phyloP scores from a whole-genome alignment of 441 rosid genomes.

The Isatis lusitanica region DNA sequence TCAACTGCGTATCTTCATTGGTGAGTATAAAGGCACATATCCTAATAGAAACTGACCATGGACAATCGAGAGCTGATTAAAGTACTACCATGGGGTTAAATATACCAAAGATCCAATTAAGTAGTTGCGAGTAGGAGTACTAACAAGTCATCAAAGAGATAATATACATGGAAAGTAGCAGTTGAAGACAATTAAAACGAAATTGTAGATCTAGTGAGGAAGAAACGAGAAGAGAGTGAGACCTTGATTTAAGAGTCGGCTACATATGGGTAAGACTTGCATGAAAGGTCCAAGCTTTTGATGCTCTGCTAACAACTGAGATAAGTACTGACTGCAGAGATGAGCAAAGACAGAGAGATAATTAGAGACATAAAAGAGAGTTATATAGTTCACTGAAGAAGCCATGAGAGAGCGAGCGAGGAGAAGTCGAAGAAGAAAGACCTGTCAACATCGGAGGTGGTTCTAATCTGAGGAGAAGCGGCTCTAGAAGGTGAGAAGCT shows the following conservation, averaged over 20 bases:
- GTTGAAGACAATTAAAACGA: neutral
- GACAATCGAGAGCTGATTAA: neutral
- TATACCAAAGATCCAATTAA: neutral
- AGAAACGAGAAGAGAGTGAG: conserved; percentile 20
- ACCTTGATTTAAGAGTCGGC: conserved; percentile 95
- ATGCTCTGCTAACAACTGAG: conserved; percentile 91
- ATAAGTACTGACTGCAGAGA: conserved; percentile 62
- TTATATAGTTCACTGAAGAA: conserved; percentile 6
- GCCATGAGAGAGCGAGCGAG: neutral
- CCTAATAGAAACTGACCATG: neutral
- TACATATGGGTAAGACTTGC: conserved; percentile 89
- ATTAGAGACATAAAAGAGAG: conserved; percentile 1
- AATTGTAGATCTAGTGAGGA: conserved; percentile 62
- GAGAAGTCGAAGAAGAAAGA: conserved; percentile 28
- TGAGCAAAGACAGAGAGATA: conserved; percentile 34
- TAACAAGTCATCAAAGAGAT: neutral
- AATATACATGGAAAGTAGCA: neutral
- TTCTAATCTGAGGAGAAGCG: conserved; percentile 96
- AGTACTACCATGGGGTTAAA: neutral
- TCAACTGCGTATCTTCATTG: neutral
- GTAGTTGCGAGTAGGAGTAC: neutral
- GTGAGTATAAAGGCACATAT: neutral
- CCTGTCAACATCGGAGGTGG: conserved; percentile 89
- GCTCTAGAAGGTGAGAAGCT: conserved; percentile 94
- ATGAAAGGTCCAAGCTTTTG: conserved; percentile 95